Evolutionary conservation across 2,329 filamentous ascomycete genomes (phyloP).

Genomic region (Lachnum nothofagi): DNA sequence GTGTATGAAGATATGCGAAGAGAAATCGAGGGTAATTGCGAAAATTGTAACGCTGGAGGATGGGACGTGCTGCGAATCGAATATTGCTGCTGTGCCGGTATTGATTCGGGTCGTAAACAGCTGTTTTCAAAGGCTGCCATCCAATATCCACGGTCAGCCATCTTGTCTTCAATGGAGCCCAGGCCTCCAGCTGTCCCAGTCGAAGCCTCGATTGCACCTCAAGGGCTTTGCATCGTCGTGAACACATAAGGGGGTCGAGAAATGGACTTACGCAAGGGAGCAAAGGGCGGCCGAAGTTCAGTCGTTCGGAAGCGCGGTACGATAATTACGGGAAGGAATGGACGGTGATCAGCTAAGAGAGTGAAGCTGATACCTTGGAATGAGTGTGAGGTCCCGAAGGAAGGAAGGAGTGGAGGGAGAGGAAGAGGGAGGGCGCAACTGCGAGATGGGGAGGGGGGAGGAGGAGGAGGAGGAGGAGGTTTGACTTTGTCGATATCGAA

Average conservation of each 20-base stretch:
- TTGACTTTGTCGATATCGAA: conserved; percentile 9
- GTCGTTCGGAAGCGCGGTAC: neutral
- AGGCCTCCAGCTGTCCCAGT: neutral
- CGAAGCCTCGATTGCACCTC: neutral
- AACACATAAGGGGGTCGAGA: neutral
- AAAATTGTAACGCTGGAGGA: neutral
- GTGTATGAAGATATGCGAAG: neutral
- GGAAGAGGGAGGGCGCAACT: too few relatives aligned
- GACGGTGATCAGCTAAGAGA: conserved; percentile 40
- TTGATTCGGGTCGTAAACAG: neutral
- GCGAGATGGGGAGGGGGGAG: too few relatives aligned
- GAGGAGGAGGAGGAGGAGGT: conserved; percentile 12
- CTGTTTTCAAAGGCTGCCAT: conserved; percentile 1
- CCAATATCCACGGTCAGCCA: conserved; percentile 1
- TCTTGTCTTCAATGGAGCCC: neutral
- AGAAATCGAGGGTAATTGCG: neutral
- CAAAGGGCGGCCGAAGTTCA: conserved; percentile 2
- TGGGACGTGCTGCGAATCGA: neutral
- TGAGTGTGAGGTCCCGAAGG: conserved; percentile 33
- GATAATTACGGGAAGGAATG: conserved; percentile 31
- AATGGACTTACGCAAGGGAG: conserved; percentile 18
- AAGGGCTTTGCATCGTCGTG: neutral
- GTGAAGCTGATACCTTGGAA: conserved; percentile 39
- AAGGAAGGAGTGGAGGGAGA: conserved; percentile 20
- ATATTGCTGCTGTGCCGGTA: neutral